Percentiles rank a stretch among this genome's conserved stretches.
Evolutionary conservation across 169 alveolate species (phyloP).

Genomic region (Sarcocystis neurona): DNA sequence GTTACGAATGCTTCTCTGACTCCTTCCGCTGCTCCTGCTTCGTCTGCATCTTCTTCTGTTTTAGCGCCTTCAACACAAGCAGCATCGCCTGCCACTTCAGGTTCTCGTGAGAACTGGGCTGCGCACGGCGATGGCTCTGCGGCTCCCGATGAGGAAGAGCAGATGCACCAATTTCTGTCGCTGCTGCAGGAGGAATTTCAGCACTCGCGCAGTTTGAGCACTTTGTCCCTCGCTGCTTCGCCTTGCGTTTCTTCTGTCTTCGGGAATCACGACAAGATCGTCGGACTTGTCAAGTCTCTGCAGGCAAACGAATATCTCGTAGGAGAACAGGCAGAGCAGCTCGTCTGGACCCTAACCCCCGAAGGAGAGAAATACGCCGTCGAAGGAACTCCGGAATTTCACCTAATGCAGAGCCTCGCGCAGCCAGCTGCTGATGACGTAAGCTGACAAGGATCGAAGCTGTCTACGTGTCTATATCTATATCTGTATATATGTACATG

Average conservation of each 20-base stretch:
- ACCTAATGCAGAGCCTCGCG: too few species aligned
- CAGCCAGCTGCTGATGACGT: too few species aligned
- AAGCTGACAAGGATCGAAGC: too few species aligned
- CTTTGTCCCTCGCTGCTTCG: background rate
- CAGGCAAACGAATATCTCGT: constrained; percentile 35
- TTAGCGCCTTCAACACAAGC: too few species aligned
- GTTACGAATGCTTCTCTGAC: too few species aligned
- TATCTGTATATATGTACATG: too few species aligned
- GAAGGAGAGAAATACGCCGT: constrained; percentile 63
- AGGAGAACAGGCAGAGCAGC: constrained; percentile 36
- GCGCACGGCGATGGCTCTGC: too few species aligned
- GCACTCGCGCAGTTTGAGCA: background rate
- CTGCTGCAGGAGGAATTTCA: background rate
- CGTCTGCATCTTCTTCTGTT: too few species aligned
- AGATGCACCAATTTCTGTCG: background rate
- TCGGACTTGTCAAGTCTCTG: constrained; percentile 63
- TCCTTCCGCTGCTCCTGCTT: too few species aligned
- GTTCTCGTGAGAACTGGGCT: background rate
- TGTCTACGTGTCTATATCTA: too few species aligned
- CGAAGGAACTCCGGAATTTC: constrained; percentile 63
- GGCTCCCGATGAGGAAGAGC: background rate
- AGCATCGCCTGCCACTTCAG: background rate
- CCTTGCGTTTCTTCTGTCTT: background rate
- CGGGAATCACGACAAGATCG: constrained; percentile 60
- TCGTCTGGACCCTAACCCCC: constrained; percentile 44